A percentile compares a stretch with the other conserved stretches of the same genome.
Evolutionary conservation across 148 eudicot genomes (phyloP).

Genomic region (Rhododendron henanense): DNA sequence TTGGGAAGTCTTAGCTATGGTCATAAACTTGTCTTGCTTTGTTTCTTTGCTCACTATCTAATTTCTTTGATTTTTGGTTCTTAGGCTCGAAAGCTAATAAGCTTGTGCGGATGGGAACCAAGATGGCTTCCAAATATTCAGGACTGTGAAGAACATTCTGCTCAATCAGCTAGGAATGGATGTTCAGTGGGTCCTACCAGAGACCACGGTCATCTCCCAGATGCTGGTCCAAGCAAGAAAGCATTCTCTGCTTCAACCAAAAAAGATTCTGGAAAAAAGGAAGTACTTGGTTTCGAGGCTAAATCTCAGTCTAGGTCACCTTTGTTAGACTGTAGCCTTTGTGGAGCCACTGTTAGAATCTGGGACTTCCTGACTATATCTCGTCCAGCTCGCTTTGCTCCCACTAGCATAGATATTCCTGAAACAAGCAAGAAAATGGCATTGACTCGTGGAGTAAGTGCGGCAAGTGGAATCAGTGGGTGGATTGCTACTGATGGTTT

Average conservation of each 20-base stretch:
- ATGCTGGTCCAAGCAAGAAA: slow-evolving; percentile 68
- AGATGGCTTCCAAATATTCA: slow-evolving; percentile 95
- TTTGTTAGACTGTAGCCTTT: slow-evolving; percentile 87
- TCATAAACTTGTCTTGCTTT: not conserved
- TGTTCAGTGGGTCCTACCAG: slow-evolving; percentile 68
- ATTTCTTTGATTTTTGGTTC: slow-evolving; percentile 11
- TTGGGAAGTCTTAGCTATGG: slow-evolving; percentile 1
- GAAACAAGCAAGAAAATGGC: slow-evolving; percentile 80
- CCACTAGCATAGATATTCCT: slow-evolving; percentile 63
- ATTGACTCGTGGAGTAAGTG: slow-evolving; percentile 90
- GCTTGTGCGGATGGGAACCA: slow-evolving; percentile 99
- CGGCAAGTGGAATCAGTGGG: slow-evolving; percentile 92
- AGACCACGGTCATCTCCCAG: slow-evolving; percentile 40
- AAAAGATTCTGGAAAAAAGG: slow-evolving; percentile 43
- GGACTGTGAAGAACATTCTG: slow-evolving; percentile 98
- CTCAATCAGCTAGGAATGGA: slow-evolving; percentile 93
- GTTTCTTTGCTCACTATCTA: not conserved
- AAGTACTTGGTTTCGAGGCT: slow-evolving; percentile 42
- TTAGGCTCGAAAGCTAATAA: slow-evolving; percentile 89
- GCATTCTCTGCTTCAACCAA: slow-evolving; percentile 65
- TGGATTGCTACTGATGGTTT: slow-evolving; percentile 78
- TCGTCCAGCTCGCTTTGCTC: slow-evolving; percentile 77
- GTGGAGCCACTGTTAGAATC: slow-evolving; percentile 95
- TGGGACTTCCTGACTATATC: slow-evolving; percentile 81
- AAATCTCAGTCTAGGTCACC: slow-evolving; percentile 89